These are phyloP conservation scores for Rhizoctonia solani DNA, from an alignment of 1,284 basidiomycete species.

Conservation along the genomic window DNA sequence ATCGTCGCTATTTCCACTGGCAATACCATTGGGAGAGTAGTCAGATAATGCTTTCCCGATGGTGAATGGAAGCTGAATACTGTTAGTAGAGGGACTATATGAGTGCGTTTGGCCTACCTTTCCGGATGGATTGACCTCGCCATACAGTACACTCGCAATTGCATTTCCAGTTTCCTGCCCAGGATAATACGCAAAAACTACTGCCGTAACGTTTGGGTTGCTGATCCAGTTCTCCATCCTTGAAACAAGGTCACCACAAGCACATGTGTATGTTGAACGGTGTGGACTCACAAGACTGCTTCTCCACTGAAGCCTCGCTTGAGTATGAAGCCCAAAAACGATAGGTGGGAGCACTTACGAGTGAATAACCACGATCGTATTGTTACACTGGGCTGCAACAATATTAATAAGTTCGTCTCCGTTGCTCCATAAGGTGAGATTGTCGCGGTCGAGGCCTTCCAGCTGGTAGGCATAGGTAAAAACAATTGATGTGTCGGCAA, in stretches of 20 bases:
- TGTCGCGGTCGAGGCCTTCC: not conserved
- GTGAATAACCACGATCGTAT: conserved; percentile 45
- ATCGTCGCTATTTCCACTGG: conserved; percentile 45
- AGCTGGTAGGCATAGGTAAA: conserved; percentile 44
- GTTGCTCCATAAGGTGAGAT: not conserved
- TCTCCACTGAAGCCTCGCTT: no score
- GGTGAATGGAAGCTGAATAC: conserved; percentile 47
- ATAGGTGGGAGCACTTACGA: conserved; percentile 43
- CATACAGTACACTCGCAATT: conserved; percentile 53
- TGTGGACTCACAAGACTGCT: no score
- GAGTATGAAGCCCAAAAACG: conserved; percentile 39
- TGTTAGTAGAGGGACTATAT: conserved; percentile 42
- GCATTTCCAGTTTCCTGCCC: conserved; percentile 26
- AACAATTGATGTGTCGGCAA: conserved; percentile 48
- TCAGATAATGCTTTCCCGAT: conserved; percentile 45
- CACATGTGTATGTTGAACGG: conserved; percentile 50
- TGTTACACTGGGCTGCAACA: conserved; percentile 42
- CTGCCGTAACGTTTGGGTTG: conserved; percentile 35
- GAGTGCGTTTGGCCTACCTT: conserved; percentile 79
- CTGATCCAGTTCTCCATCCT: conserved; percentile 33
- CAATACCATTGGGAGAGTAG: conserved; percentile 30
- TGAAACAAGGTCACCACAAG: conserved; percentile 41
- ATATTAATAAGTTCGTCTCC: conserved; percentile 40
- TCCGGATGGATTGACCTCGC: conserved; percentile 71
- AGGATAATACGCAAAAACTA: conserved; percentile 23